A percentile compares a stretch with the other conserved stretches of the same genome.
Conservation (phyloP, 2,329 filamentous ascomycete genomes). For the Alternaria sp. region DNA sequence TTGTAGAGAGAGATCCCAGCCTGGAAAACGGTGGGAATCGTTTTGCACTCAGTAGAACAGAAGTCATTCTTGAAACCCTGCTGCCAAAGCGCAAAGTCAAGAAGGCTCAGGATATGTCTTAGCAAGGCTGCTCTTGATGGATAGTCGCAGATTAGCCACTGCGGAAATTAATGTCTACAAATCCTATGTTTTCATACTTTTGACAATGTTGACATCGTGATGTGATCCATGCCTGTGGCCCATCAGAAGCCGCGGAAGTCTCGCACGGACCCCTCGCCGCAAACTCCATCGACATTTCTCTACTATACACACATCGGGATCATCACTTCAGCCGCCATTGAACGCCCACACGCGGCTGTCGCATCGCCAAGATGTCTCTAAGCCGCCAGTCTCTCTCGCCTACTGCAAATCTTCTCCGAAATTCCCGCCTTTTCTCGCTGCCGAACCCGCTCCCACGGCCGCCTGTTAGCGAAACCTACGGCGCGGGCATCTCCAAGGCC, state of each 20-base stretch:
- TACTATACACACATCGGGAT: constrained; percentile 13
- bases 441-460: constrained; percentile 77
- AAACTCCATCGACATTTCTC: constrained; percentile 24
- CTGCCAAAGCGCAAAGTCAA: not conserved
- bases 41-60: not conserved
- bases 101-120: not conserved
- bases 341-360: constrained; percentile 44
- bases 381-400: constrained; percentile 60
- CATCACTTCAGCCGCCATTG: constrained; percentile 45
- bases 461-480: constrained; percentile 53
- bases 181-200: not conserved
- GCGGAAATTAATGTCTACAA: not conserved
- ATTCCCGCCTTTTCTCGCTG: constrained; percentile 89
- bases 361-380: constrained; percentile 49
- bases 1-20: not conserved
- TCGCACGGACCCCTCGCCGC: constrained; percentile 19
- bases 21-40: not conserved
- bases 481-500: constrained; percentile 59
- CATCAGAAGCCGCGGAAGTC: constrained; percentile 31
- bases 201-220: not conserved
- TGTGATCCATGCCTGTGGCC: not conserved
- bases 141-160: not conserved
- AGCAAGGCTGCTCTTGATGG: not conserved
- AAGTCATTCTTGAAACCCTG: not conserved
- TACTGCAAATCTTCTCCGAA: constrained; percentile 76